phyloP scores from a whole-genome alignment of 768 basidiomycete genomes.

The Gloeostereum incarnatum region DNA sequence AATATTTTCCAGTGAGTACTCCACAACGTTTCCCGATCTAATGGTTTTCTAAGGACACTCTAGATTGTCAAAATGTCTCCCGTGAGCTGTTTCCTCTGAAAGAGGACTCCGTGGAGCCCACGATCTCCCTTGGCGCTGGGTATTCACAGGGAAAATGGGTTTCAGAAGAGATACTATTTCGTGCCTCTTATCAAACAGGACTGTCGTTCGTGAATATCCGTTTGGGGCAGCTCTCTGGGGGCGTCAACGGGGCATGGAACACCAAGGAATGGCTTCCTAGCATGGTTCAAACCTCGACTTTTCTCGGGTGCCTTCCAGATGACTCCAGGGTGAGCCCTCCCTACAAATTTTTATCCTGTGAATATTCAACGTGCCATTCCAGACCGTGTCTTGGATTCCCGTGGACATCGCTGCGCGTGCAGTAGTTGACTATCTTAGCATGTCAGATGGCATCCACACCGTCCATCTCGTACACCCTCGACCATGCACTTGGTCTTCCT shows the following conservation, averaged over 20 bases:
- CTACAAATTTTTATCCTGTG: background rate
- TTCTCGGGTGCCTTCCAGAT: slow-evolving; percentile 18
- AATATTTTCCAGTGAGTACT: slow-evolving; percentile 13
- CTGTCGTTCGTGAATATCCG: slow-evolving; percentile 28
- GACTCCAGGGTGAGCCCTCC: slow-evolving; percentile 20
- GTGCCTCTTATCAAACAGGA: background rate
- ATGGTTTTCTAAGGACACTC: slow-evolving; percentile 27
- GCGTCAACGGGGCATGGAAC: slow-evolving; percentile 31
- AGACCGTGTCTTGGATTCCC: slow-evolving; percentile 35
- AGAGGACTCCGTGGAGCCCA: slow-evolving; percentile 19
- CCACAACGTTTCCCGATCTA: slow-evolving; percentile 26
- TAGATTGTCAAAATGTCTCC: slow-evolving; percentile 17
- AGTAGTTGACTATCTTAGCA: slow-evolving; percentile 18
- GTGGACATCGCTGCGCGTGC: slow-evolving; percentile 25
- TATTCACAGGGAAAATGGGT: slow-evolving; percentile 40
- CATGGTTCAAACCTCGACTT: slow-evolving; percentile 24
- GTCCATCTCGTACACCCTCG: slow-evolving; percentile 31
- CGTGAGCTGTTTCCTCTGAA: slow-evolving; percentile 23
- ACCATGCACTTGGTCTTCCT: slow-evolving; percentile 18
- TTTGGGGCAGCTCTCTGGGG: slow-evolving; percentile 37
- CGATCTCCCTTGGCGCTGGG: slow-evolving; percentile 26
- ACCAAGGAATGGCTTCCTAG: slow-evolving; percentile 38
- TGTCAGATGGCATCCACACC: slow-evolving; percentile 11
- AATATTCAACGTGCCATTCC: background rate
- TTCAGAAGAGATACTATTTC: slow-evolving; percentile 20